Base-by-base conservation (phyloP, 768 basidiomycete genomes). In the Psilocybe sp. region DNA sequence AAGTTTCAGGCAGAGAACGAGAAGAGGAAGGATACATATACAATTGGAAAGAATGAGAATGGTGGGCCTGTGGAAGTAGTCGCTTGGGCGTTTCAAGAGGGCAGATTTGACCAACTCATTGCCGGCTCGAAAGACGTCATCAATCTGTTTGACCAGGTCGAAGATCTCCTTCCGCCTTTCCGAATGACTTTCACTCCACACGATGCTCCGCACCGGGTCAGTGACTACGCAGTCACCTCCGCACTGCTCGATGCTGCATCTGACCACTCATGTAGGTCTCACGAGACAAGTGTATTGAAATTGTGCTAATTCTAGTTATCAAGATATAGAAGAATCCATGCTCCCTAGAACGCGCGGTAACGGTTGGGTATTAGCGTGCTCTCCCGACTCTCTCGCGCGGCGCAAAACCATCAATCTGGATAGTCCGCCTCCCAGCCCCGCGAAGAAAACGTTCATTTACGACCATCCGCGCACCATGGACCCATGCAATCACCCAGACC, bases 391-490 rank as follows among this genome's bases (percentile, higher is more conserved):
- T 0, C 69, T 63, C 12, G 72, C 70, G 1, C 68, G 72, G 1
- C 63, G 61, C 12, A 57, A 58, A 46, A 64, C 66, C 1, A 63
- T 75, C 23, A 56, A 67, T 35, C 61, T 72, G 35, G 65, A 72
- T 47, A 58, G 59, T 5, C 70, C 69, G 3, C 72, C 69, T 7
- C 60, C 66, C 0, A 60, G 53, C 12, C 58, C 66, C 1, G 46
- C 54, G 12, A 64, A 68, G 31, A 75, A 75, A 55, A 72, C 72
- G 0, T 82, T 81, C 58, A 79, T 81, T 39, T 63, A 77, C 53
- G 65, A 80, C 53, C 79, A 80, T 61, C 54, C 59, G 9, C 59
- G 56, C 14, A 64, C 73, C 31, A 81, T 80, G 78, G 67, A 80
- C 50, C 76, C 79, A 1, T 82, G 80, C 58, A 53, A 67, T 23